These are phyloP conservation scores for Pilobolus umbonatus DNA, from an alignment of 192 early-diverging fungal species.

Conservation along the genomic window DNA sequence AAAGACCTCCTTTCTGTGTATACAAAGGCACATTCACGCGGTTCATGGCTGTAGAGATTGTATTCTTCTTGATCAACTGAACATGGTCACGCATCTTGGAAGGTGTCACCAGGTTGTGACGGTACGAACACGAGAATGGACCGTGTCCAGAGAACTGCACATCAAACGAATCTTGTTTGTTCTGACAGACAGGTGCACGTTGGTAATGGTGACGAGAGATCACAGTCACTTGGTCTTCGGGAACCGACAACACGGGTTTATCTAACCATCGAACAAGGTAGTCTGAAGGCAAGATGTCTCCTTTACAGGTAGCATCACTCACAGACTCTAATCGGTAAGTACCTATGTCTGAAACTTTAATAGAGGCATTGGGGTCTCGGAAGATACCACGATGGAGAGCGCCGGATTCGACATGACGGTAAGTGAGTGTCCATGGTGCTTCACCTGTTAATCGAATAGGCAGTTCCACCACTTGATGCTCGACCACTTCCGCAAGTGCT, in stretches of 20 bases:
- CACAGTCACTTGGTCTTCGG: constrained; percentile 19
- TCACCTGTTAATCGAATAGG: constrained; percentile 43
- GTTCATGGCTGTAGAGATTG: constrained; percentile 25
- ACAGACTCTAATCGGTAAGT: constrained; percentile 37
- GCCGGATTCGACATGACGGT: constrained; percentile 22
- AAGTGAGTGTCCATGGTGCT: constrained; percentile 36
- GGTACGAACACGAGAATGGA: constrained; percentile 29
- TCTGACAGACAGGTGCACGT: constrained; percentile 33
- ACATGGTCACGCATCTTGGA: constrained; percentile 1
- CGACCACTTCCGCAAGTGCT: constrained; percentile 17
- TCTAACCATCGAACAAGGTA: constrained; percentile 23
- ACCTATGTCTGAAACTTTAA: constrained; percentile 32
- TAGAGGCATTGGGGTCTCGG: constrained; percentile 25
- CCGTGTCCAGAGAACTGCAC: constrained; percentile 31
- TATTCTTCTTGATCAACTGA: constrained; percentile 9
- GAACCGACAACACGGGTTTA: constrained; percentile 23
- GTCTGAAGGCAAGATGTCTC: constrained; percentile 29
- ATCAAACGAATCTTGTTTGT: constrained; percentile 28
- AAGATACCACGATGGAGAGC: background rate
- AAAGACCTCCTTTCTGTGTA: constrained; percentile 28
- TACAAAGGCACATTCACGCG: constrained; percentile 27
- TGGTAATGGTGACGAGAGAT: constrained; percentile 17
- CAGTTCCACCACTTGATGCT: constrained; percentile 27
- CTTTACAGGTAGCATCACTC: constrained; percentile 36
- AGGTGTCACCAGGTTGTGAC: constrained; percentile 1